Conservation (phyloP, 2,329 filamentous ascomycete genomes). For the Paraphoma chrysanthemicola region DNA sequence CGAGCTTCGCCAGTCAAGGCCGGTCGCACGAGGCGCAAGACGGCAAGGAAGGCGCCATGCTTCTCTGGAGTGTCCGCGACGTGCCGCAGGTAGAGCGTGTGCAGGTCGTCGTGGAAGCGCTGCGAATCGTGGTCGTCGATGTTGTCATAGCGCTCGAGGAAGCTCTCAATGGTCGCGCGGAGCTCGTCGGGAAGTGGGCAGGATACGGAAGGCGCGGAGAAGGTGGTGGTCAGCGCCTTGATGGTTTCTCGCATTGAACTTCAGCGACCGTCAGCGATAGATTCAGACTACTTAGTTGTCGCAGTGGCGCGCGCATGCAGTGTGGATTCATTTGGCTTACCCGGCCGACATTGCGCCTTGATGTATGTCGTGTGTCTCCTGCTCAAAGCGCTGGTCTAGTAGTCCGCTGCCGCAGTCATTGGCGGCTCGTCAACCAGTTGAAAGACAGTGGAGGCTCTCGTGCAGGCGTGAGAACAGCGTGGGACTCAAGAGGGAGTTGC, state of each 20-base stretch:
- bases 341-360: slow-evolving; percentile 28
- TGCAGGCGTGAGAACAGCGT: background rate
- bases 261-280: slow-evolving; percentile 12
- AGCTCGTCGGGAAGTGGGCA: slow-evolving; percentile 72
- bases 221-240: slow-evolving; percentile 54
- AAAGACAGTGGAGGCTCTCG: background rate
- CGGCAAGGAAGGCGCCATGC: slow-evolving; percentile 71
- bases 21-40: slow-evolving; percentile 70
- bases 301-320: background rate
- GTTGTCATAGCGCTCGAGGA: slow-evolving; percentile 71
- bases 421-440: slow-evolving; percentile 2
- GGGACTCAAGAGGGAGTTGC: background rate
- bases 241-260: slow-evolving; percentile 59
- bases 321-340: slow-evolving; percentile 16
- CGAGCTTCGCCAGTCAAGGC: slow-evolving; percentile 68
- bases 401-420: slow-evolving; percentile 17
- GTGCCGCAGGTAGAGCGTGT: slow-evolving; percentile 69
- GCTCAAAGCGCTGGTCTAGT: slow-evolving; percentile 4
- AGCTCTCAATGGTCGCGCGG: slow-evolving; percentile 66
- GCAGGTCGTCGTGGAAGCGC: slow-evolving; percentile 75
- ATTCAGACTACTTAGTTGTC: background rate
- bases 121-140: slow-evolving; percentile 74
- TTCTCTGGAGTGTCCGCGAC: slow-evolving; percentile 64
- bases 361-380: slow-evolving; percentile 3
- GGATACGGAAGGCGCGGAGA: slow-evolving; percentile 49